These are phyloP conservation scores for Luffa acutangula DNA, from an alignment of 306 rosid genomes.

Conservation along the genomic window DNA sequence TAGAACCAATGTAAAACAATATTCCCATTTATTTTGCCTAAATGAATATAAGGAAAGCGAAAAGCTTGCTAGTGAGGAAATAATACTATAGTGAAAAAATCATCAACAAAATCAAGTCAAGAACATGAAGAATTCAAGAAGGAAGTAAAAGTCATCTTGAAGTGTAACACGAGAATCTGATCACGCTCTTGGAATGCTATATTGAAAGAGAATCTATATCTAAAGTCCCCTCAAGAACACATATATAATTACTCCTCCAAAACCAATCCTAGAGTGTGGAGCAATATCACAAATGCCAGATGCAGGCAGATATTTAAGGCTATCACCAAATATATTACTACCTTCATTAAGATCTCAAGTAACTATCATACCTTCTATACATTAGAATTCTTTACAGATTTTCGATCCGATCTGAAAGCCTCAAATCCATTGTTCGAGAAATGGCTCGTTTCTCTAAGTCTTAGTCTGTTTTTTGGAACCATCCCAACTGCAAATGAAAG, in stretches of 20 bases:
- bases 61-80: no score
- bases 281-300: background rate
- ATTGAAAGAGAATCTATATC: background rate
- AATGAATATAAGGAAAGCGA: no score
- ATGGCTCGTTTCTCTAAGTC: background rate
- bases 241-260: background rate
- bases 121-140: no score
- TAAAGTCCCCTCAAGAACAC: background rate
- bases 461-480: slow-evolving; percentile 59
- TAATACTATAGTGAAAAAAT: no score
- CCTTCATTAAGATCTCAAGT: background rate
- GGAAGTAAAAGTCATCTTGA: no score
- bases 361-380: background rate
- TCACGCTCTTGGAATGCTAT: no score
- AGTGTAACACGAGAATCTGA: no score
- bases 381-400: background rate
- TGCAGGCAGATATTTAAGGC: background rate
- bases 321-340: background rate
- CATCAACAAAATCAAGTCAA: no score
- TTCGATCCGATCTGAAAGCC: background rate
- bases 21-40: no score
- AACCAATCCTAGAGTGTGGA: background rate
- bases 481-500: slow-evolving; percentile 48
- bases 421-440: background rate
- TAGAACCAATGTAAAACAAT: no score